Evolutionary conservation across 805 yeast genomes (phyloP), one percentile per base, ranked within the genome.

Genomic region (Barnettozyma californica): DNA sequence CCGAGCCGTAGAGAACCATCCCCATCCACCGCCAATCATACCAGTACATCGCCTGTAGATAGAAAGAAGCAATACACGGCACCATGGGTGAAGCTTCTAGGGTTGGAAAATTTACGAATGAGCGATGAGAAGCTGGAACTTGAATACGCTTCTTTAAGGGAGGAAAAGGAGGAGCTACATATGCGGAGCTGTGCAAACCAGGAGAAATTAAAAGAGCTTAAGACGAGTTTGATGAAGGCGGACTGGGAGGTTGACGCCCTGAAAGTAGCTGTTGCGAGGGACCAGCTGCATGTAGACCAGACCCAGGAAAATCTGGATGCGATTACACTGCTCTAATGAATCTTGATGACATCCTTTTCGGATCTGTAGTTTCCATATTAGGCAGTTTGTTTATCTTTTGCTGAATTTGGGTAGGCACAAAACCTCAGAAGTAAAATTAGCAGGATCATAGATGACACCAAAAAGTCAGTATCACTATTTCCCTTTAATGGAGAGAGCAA

Each of bases 271-370:
- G 56, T 58, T 11, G 61, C 57, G 16, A 63, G 62, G 45, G 69
- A 68, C 44, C 54, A 62, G 8, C 41, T 68, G 37, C 68, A 65
- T 43, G 68, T 66, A 1, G 62, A 61, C 14, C 46, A 60, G 14
- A 66, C 74, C 1, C 69, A 66, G 46, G 73, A 68, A 29, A 66
- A 64, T 34, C 50, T 67, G 43, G 68, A 67, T 48, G 52, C 62
- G 4, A 51, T 60, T 14, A 49, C 64, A 25, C 53, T 62, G 27
- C 35, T 53, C 9, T 53, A 36, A 37, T 31, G 35, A 53, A 44
- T 49, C 7, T 13, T 18, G n/a, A 34, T 18, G 27, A 19, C 5
- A 7, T 18, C 10, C 8, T 2, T 42, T 9, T 18, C 9, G 11
- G 27, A 14, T 10, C 33, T 26, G 21, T 18, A 23, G 6, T 27